Evolutionary conservation across 805 yeast genomes (phyloP), one percentile per base, ranked within the genome.

Genomic region (Brettanomyces sp.): DNA sequence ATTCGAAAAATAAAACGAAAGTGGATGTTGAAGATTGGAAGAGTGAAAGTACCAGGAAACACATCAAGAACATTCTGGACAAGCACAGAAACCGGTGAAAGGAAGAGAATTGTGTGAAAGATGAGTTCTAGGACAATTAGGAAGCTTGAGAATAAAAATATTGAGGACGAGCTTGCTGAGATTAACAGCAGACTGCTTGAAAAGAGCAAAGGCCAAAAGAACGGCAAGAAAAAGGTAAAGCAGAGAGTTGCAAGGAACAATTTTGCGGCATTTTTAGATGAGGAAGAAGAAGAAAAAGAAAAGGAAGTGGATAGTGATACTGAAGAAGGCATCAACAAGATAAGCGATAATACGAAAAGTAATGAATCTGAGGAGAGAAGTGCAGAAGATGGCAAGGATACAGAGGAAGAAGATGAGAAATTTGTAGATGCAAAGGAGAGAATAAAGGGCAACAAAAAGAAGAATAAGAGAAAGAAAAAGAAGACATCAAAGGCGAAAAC

Each of bases 91-190:
- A 18, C 18, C 18, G 32, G 32, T 28, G 32, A 28, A 9, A 28
- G 7, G 7, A 28, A 3, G 32, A 28, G 11, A 28, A 9, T 28
- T 28, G 32, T 9, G 7, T 28, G 32, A 13, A 25, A 14, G 24
- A 75, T 76, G 80, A 73, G 79, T 60, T 70, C 76, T 2, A 66
- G 80, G 52, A 76, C 75, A 5, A 59, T 76, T 41, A 69, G 69
- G 49, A 64, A 68, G 45, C 56, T 76, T 11, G 72, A 73, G 47
- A 68, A 58, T 44, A 49, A 56, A 37, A 57, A 58, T 8, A 35
- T 51, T 7, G 64, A 61, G 44, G 49, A 52, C 9, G 56, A 52
- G 34, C 45, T 50, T 49, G 52, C 62, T 46, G 52, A 56, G 47
- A 23, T 55, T 21, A 35, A 35, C 37, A 18, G 37, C 3, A 35